These are phyloP conservation scores for Flaveria floridana DNA, from an alignment of 140 eudicot species.

Conservation along the genomic window DNA sequence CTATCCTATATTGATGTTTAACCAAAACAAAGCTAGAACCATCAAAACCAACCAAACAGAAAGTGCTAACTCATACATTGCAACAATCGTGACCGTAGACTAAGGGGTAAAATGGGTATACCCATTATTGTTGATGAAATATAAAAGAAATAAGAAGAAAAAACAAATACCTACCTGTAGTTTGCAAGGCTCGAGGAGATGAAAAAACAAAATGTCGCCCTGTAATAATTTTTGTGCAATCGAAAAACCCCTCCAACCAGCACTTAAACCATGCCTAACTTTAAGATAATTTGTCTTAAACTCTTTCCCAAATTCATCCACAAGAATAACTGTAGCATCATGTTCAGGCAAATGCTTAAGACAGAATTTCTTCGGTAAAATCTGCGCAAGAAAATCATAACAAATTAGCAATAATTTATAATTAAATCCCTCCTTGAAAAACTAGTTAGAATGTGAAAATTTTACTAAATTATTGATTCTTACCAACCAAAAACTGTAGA, in stretches of 20 bases:
- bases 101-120: neutral
- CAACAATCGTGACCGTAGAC: neutral
- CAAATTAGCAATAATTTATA: conserved; percentile 1
- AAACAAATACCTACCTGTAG: conserved; percentile 48
- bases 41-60: neutral
- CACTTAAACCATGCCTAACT: conserved; percentile 75
- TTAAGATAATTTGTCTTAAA: conserved; percentile 54
- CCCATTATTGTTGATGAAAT: neutral
- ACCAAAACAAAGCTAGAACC: conserved; percentile 5
- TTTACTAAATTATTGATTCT: conserved; percentile 30
- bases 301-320: conserved; percentile 71
- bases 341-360: conserved; percentile 54
- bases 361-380: conserved; percentile 67
- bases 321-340: conserved; percentile 57
- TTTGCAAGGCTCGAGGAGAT: conserved; percentile 61
- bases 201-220: conserved; percentile 72
- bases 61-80: neutral
- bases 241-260: conserved; percentile 87
- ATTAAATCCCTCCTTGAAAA: neutral
- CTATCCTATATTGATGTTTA: neutral
- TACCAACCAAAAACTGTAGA: conserved; percentile 86
- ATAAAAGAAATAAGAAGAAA: neutral
- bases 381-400: conserved; percentile 38
- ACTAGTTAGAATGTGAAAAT: neutral
- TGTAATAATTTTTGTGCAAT: conserved; percentile 58